These are phyloP conservation scores for Eucalyptus cloeziana DNA, from an alignment of 345 rosid genomes.

Conservation along the genomic window DNA sequence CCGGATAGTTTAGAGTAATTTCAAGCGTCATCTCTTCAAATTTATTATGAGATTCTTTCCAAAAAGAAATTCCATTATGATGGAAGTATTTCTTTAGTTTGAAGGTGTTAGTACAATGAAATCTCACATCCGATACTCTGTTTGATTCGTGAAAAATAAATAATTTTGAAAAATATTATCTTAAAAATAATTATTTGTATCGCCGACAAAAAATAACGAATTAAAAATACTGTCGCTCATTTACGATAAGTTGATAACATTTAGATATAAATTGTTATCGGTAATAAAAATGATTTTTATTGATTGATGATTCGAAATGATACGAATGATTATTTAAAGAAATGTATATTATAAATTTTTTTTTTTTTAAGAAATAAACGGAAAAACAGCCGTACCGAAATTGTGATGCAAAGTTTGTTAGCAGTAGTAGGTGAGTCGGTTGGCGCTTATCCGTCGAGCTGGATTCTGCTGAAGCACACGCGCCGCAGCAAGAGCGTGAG, in stretches of 20 bases:
- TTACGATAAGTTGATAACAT: neutral
- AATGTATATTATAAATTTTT: neutral
- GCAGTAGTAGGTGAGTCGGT: neutral
- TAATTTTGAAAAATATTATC: rapidly evolving
- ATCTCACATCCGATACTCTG: rapidly evolving
- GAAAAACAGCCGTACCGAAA: neutral
- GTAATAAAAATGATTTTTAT: neutral
- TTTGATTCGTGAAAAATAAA: neutral
- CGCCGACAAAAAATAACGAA: rapidly evolving
- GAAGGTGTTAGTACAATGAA: neutral
- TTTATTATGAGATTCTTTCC: neutral
- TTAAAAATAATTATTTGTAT: neutral
- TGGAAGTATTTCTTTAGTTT: neutral
- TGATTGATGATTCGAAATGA: neutral
- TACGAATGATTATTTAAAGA: neutral
- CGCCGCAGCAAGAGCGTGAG: neutral
- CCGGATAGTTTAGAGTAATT: neutral
- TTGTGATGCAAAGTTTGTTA: neutral
- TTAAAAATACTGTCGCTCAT: rapidly evolving
- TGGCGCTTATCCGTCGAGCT: neutral
- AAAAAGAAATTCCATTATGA: neutral
- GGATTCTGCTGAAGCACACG: neutral
- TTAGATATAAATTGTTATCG: rapidly evolving
- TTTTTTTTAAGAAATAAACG: neutral
- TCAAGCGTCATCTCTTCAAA: rapidly evolving